phyloP scores from a whole-genome alignment of 306 rosid genomes.

The Luffa aegyptiaca region DNA sequence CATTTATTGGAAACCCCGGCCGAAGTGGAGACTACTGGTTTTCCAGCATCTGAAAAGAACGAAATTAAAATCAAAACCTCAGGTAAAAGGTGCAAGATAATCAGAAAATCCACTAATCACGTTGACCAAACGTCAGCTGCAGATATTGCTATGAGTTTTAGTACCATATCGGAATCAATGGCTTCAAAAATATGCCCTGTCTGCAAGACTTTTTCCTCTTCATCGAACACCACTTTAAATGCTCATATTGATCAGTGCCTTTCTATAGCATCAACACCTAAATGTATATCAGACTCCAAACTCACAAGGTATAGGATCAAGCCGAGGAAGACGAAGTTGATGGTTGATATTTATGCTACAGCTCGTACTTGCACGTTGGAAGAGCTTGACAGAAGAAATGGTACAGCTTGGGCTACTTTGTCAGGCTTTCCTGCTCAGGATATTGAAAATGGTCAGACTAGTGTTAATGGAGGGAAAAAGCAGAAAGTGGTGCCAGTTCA shows the following conservation, averaged over 20 bases:
- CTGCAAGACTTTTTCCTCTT: slow-evolving; percentile 47
- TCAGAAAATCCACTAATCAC: slow-evolving; percentile 22
- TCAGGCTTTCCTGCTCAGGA: slow-evolving; percentile 24
- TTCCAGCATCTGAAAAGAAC: slow-evolving; percentile 16
- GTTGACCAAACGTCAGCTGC: slow-evolving; percentile 27
- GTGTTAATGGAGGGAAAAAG: slow-evolving; percentile 25
- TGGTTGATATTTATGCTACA: slow-evolving; percentile 46
- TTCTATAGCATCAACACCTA: slow-evolving; percentile 40
- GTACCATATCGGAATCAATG: slow-evolving; percentile 33
- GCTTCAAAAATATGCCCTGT: slow-evolving; percentile 54
- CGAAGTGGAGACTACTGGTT: slow-evolving; percentile 19
- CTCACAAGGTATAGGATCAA: slow-evolving; percentile 33
- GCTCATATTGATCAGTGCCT: slow-evolving; percentile 63
- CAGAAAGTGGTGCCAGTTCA: slow-evolving; percentile 15
- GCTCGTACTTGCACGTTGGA: slow-evolving; percentile 41
- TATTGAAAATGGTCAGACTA: slow-evolving; percentile 21
- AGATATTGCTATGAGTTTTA: slow-evolving; percentile 31
- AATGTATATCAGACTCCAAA: slow-evolving; percentile 30
- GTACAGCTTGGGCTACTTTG: slow-evolving; percentile 39
- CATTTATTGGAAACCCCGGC: slow-evolving; percentile 21
- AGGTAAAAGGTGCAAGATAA: slow-evolving; percentile 40
- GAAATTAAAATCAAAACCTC: slow-evolving; percentile 18
- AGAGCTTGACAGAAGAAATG: slow-evolving; percentile 52
- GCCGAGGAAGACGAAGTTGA: slow-evolving; percentile 42
- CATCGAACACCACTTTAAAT: slow-evolving; percentile 55